Base-by-base conservation (phyloP, 2,329 filamentous ascomycete species). In the Cadophora gregata region DNA sequence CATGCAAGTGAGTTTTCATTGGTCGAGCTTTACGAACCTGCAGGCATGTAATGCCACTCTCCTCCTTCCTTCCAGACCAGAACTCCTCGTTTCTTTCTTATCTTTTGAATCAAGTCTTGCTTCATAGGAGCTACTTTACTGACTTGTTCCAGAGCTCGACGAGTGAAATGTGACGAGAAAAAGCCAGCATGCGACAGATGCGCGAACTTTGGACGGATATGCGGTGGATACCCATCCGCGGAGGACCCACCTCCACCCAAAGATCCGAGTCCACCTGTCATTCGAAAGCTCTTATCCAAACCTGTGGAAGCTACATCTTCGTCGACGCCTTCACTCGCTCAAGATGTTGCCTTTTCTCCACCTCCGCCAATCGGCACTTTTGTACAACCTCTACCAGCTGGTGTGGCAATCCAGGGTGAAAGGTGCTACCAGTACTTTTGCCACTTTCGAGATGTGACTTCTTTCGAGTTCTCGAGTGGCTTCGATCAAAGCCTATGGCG, bases 1-100 rank as follows among this genome's bases (percentile, higher is more conserved):
- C 86, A 75, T 90, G 87, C 87, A 90, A 90, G 87, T 72, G 61
- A 59, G 70, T 72, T 38, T n/a, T 36, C n/a, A 12, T n/a, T 51
- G 31, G 33, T 60, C 19, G 31, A 29, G 24, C 19, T 42, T 19
- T 50, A 58, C 45, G 45, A 53, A 27, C 19, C 42, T 16, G 55
- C 16, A 42, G 8, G 29, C 56, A n/a, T 14, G 25, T 9, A 7
- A 59, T 19, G 16, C 29, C 36, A 38, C 19, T 24, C 45, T 12
- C 3, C 48, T 25, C 25, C 24, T 29, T 14, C 25, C 48, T 51
- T 51, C 42, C 6, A 31, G 27, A 38, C 12, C 8, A 33, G 31
- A 38, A 8, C 36, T 14, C 36, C 6, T 12, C 16, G 12, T 3
- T 45, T 4, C 16, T 21, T 19, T 16, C 2, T n/a, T 45, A 19